Percentiles rank a stretch among this genome's conserved stretches.
These are phyloP conservation scores for Leucosporidium yakuticum DNA, from an alignment of 768 basidiomycete species.

Conservation along the genomic window DNA sequence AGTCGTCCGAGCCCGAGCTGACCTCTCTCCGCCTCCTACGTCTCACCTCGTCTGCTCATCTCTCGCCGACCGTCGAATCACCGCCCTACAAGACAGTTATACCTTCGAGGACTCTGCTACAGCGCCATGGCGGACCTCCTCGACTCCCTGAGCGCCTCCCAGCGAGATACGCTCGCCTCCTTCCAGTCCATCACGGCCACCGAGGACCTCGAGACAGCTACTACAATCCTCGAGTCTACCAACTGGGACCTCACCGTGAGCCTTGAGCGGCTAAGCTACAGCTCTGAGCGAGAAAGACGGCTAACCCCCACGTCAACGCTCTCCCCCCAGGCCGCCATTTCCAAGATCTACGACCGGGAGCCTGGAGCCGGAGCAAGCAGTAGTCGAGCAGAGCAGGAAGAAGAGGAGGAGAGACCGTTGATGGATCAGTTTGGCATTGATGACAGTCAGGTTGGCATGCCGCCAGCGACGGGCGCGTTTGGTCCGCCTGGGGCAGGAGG, in stretches of 20 bases:
- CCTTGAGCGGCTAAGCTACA: neutral
- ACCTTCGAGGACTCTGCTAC: too few species aligned
- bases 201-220: neutral
- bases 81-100: too few species aligned
- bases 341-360: slow-evolving; percentile 23
- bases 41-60: too few species aligned
- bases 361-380: neutral
- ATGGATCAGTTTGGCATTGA: neutral
- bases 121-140: neutral
- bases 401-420: neutral
- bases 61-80: too few species aligned
- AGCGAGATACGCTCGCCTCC: slow-evolving; percentile 1
- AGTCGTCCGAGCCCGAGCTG: neutral
- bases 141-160: neutral
- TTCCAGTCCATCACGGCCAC: slow-evolving; percentile 4
- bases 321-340: slow-evolving; percentile 21
- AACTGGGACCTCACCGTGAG: slow-evolving; percentile 27
- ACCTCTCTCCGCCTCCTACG: neutral
- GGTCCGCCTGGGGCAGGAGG: slow-evolving; percentile 14
- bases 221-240: neutral
- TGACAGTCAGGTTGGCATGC: neutral
- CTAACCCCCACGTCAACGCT: neutral
- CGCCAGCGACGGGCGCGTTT: slow-evolving; percentile 2
- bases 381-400: neutral
- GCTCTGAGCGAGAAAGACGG: neutral